These are phyloP conservation scores for Parastagonospora nodorum DNA, from an alignment of 2,329 filamentous ascomycete genomes.

Conservation along the genomic window DNA sequence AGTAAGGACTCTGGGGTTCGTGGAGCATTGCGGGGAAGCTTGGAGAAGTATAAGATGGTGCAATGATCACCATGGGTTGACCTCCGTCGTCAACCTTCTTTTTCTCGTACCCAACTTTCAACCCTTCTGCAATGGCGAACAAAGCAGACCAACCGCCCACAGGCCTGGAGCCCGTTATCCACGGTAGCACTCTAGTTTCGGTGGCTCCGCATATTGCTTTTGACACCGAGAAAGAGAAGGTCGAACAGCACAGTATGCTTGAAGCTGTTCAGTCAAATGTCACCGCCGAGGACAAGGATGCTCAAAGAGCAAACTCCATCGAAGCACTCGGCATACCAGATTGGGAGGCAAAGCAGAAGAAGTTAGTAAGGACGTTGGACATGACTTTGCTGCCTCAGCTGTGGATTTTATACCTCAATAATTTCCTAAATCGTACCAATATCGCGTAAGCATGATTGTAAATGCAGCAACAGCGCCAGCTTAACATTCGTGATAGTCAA, in stretches of 20 bases:
- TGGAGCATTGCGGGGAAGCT: not conserved
- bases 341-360: conserved; percentile 12
- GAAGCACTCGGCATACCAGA: conserved; percentile 15
- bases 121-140: not conserved
- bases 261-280: conserved; percentile 3
- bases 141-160: not conserved
- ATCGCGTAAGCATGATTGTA: conserved; percentile 7
- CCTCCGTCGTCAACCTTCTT: not conserved
- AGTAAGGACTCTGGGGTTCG: not conserved
- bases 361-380: conserved; percentile 9
- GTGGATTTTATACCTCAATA: conserved; percentile 17
- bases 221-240: conserved; percentile 1
- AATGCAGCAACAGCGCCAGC: not conserved
- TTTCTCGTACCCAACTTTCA: not conserved
- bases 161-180: not conserved
- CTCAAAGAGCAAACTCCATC: not conserved
- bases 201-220: not conserved
- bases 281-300: not conserved
- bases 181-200: not conserved
- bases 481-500: conserved; percentile 10
- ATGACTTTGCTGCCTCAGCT: conserved; percentile 14
- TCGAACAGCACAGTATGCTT: conserved; percentile 1
- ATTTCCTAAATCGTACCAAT: conserved; percentile 16
- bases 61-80: too few species aligned
- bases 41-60: not conserved